Percentiles rank a stretch among this genome's conserved stretches.
These are phyloP conservation scores for Cucumis melo DNA, from an alignment of 306 rosid genomes.

Conservation along the genomic window DNA sequence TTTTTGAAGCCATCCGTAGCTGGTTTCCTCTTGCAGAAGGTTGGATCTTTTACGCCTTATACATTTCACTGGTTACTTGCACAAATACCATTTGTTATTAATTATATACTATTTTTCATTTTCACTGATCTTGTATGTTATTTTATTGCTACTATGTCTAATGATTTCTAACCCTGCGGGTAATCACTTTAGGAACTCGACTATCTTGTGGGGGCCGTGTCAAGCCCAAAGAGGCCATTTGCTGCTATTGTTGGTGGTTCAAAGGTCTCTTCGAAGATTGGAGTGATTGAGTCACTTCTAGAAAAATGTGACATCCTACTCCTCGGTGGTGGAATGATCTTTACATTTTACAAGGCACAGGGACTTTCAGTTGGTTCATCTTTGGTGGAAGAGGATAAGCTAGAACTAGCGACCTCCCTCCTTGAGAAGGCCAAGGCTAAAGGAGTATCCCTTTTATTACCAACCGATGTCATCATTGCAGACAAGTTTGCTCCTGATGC, in stretches of 20 bases:
- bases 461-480: conserved; percentile 80
- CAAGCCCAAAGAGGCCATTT: conserved; percentile 87
- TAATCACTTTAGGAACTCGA: conserved; percentile 71
- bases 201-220: conserved; percentile 98
- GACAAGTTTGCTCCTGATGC: conserved; percentile 99
- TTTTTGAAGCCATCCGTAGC: conserved; percentile 95
- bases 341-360: conserved; percentile 98
- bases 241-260: conserved; percentile 99
- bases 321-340: conserved; percentile 99
- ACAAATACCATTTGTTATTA: not conserved
- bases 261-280: conserved; percentile 95
- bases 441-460: conserved; percentile 93
- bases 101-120: not conserved
- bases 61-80: not conserved
- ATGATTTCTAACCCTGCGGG: not conserved
- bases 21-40: conserved; percentile 98
- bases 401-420: conserved; percentile 78
- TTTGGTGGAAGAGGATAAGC: conserved; percentile 91
- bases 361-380: conserved; percentile 97
- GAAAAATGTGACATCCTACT: conserved; percentile 80
- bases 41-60: conserved; percentile 1
- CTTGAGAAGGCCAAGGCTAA: conserved; percentile 78
- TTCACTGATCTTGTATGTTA: not conserved
- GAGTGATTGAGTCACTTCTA: conserved; percentile 88
- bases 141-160: not conserved